These are phyloP conservation scores for Nicotiana knightiana DNA, from an alignment of 257 asterid species.

Conservation along the genomic window DNA sequence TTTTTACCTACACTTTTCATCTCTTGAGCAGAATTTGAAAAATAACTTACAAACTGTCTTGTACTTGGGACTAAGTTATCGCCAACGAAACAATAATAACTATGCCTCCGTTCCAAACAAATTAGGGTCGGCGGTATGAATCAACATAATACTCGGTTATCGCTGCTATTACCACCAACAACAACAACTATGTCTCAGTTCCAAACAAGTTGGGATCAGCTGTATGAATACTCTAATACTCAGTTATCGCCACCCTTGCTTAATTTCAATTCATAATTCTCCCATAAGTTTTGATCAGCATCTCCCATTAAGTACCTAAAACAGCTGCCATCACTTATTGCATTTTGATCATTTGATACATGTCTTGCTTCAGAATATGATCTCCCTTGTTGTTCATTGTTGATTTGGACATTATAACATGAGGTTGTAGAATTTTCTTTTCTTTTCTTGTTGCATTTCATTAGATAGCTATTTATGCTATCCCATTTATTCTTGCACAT, in stretches of 20 bases:
- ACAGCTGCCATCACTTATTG: slow-evolving; percentile 37
- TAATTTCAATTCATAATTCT: slow-evolving; percentile 45
- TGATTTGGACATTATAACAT: slow-evolving; percentile 24
- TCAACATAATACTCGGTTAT: too few species aligned
- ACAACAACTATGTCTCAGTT: too few species aligned
- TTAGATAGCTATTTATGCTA: slow-evolving; percentile 37
- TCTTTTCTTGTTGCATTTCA: slow-evolving; percentile 53
- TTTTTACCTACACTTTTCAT: too few species aligned
- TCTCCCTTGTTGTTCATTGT: slow-evolving; percentile 31
- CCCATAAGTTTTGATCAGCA: slow-evolving; percentile 36
- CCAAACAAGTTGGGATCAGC: too few species aligned
- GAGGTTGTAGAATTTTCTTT: slow-evolving; percentile 42
- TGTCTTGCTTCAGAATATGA: slow-evolving; percentile 17
- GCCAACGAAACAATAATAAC: too few species aligned
- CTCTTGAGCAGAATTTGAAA: background rate
- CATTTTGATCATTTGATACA: background rate
- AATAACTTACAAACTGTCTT: background rate
- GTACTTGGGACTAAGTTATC: background rate
- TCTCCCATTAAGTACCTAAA: slow-evolving; percentile 79
- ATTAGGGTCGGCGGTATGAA: too few species aligned
- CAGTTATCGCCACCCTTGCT: slow-evolving; percentile 15
- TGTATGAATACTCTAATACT: too few species aligned
- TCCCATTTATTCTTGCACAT: slow-evolving; percentile 72
- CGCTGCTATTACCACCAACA: background rate
- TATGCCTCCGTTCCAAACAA: too few species aligned